phyloP scores from a whole-genome alignment of 2,329 filamentous ascomycete genomes.

The Phialocephala sp. region DNA sequence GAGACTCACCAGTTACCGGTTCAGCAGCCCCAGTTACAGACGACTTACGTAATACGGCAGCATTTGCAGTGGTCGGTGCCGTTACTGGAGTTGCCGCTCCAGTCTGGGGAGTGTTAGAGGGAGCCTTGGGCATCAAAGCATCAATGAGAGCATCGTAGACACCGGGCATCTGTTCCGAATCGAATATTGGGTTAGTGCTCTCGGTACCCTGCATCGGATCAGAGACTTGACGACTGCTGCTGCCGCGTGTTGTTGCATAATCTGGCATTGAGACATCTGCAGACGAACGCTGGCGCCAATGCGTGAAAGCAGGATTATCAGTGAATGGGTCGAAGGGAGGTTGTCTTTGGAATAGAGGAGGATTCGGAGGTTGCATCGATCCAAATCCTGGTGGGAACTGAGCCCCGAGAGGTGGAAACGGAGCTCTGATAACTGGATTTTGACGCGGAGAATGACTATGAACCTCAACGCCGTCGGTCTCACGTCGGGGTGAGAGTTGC shows the following conservation, averaged over 20 bases:
- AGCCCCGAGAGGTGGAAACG: conserved; percentile 35
- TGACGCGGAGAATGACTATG: conserved; percentile 68
- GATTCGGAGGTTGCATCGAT: conserved; percentile 33
- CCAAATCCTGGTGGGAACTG: conserved; percentile 41
- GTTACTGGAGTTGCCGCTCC: conserved; percentile 34
- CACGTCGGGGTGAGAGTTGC: conserved; percentile 44
- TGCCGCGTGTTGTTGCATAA: conserved; percentile 44
- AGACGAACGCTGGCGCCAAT: conserved; percentile 46
- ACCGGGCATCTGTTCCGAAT: conserved; percentile 36
- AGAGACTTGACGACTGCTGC: conserved; percentile 44
- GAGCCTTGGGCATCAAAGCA: conserved; percentile 35
- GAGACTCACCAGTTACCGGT: conserved; percentile 7
- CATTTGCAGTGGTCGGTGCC: conserved; percentile 33
- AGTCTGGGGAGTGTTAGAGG: conserved; percentile 28
- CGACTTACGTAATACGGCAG: conserved; percentile 15
- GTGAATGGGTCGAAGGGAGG: conserved; percentile 48
- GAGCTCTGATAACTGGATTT: conserved; percentile 30
- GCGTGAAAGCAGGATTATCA: conserved; percentile 39
- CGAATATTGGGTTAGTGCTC: conserved; percentile 30
- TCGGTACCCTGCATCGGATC: conserved; percentile 38
- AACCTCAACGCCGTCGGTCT: conserved; percentile 54
- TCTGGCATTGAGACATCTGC: conserved; percentile 55
- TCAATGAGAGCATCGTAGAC: conserved; percentile 41
- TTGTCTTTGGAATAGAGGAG: conserved; percentile 38
- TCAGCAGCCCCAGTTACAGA: conserved; percentile 15